Percentiles rank a stretch among this genome's conserved stretches.
Conservation (phyloP, 2,329 filamentous ascomycete genomes). For the Penicillium decumbens region DNA sequence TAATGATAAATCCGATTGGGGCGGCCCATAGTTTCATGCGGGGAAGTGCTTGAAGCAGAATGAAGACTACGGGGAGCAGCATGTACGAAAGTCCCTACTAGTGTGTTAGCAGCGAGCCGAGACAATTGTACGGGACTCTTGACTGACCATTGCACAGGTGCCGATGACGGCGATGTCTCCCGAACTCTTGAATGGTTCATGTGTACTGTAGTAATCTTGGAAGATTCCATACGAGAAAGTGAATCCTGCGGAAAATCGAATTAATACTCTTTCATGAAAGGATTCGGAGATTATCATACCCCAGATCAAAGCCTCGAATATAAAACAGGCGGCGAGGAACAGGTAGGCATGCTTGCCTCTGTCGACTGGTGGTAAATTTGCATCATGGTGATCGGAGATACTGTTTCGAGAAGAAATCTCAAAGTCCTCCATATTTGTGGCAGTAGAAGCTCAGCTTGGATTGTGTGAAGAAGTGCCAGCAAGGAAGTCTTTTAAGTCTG, state of each 20-base stretch:
- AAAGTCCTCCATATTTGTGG: constrained; percentile 8
- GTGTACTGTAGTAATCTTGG: constrained; percentile 62
- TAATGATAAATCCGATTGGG: constrained; percentile 18
- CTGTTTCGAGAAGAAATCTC: constrained; percentile 8
- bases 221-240: constrained; percentile 48
- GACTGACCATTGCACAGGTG: constrained; percentile 33
- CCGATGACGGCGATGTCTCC: constrained; percentile 58
- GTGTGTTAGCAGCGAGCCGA: not conserved
- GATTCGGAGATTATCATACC: constrained; percentile 31
- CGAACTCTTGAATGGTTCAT: constrained; percentile 51
- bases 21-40: constrained; percentile 17
- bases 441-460: not conserved
- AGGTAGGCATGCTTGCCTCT: constrained; percentile 42
- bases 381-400: constrained; percentile 8
- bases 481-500: not conserved
- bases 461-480: not conserved
- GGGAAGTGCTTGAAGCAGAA: constrained; percentile 16
- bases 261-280: not conserved
- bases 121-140: not conserved
- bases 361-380: constrained; percentile 32
- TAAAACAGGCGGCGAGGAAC: constrained; percentile 49
- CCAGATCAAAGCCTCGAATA: constrained; percentile 54
- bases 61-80: constrained; percentile 18
- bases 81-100: constrained; percentile 20
- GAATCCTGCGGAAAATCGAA: constrained; percentile 5